These are phyloP conservation scores for Cercis canadensis DNA, from an alignment of 306 rosid species.

Conservation along the genomic window DNA sequence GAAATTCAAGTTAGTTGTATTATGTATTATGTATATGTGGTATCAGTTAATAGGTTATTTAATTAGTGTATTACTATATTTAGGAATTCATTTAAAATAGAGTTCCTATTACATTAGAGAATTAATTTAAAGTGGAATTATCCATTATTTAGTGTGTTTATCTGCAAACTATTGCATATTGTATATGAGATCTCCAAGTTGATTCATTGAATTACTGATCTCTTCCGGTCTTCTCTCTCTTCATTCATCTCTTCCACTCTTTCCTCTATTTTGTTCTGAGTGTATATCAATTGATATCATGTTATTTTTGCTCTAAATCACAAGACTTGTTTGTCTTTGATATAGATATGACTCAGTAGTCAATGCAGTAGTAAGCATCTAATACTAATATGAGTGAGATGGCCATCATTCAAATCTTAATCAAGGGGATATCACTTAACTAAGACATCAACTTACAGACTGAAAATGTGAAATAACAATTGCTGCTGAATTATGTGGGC, in stretches of 20 bases:
- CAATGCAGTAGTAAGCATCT: too few relatives aligned
- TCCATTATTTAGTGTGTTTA: background rate
- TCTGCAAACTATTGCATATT: background rate
- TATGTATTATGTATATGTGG: too few relatives aligned
- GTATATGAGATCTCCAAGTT: slow-evolving; percentile 21
- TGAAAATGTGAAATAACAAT: slow-evolving; percentile 22
- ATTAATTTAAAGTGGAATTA: background rate
- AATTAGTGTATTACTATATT: too few relatives aligned
- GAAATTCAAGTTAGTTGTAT: too few relatives aligned
- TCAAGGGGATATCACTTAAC: slow-evolving; percentile 14
- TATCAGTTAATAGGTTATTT: too few relatives aligned
- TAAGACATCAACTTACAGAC: slow-evolving; percentile 7
- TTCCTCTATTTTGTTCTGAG: slow-evolving; percentile 18
- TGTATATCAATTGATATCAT: background rate
- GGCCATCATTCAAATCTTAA: background rate
- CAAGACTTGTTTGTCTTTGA: slow-evolving; percentile 1
- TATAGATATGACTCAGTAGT: background rate
- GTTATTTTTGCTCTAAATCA: slow-evolving; percentile 9
- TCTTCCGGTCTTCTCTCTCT: background rate
- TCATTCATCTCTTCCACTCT: background rate
- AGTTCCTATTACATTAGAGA: too few relatives aligned
- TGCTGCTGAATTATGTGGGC: slow-evolving; percentile 7
- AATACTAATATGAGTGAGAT: slow-evolving; percentile 4
- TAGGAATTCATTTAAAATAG: too few relatives aligned
- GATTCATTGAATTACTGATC: slow-evolving; percentile 12